Evolutionary conservation across 1,284 basidiomycete species (phyloP).

Genomic region (Coniferiporia weirii): DNA sequence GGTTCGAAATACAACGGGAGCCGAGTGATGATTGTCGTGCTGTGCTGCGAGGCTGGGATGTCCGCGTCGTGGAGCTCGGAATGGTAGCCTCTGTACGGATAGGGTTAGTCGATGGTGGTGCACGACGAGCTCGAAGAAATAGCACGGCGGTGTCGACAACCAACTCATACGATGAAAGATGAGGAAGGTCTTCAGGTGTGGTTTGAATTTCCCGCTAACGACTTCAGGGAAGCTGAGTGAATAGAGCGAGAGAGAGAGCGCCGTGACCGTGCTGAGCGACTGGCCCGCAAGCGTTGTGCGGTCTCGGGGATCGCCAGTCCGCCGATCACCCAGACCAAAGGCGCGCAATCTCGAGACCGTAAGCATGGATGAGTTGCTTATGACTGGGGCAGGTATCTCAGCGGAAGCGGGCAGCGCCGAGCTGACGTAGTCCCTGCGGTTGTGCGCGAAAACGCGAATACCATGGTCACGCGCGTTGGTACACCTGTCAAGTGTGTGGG

Average conservation of each 20-base stretch:
- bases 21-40: neutral
- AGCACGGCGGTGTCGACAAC: neutral
- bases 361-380: slow-evolving; percentile 9
- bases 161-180: neutral
- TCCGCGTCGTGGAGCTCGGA: slow-evolving; percentile 3
- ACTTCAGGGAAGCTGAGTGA: neutral
- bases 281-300: slow-evolving; percentile 12
- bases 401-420: slow-evolving; percentile 10
- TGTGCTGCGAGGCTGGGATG: slow-evolving; percentile 1
- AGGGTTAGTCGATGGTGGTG: slow-evolving; percentile 4
- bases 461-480: neutral
- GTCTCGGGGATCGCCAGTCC: slow-evolving; percentile 8
- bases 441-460: slow-evolving; percentile 16
- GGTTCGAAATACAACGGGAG: slow-evolving; percentile 6
- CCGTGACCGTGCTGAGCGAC: slow-evolving; percentile 17
- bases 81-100: slow-evolving; percentile 9
- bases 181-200: slow-evolving; percentile 6
- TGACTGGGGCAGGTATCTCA: slow-evolving; percentile 10
- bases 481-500: slow-evolving; percentile 1
- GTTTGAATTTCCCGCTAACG: neutral
- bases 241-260: slow-evolving; percentile 2
- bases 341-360: slow-evolving; percentile 12
- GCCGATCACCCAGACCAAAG: slow-evolving; percentile 16
- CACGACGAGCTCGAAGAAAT: neutral
- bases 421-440: slow-evolving; percentile 17